Percentiles rank a stretch among this genome's conserved stretches.
Conservation (phyloP, 331 rosid species). For the Saraca asoca region DNA sequence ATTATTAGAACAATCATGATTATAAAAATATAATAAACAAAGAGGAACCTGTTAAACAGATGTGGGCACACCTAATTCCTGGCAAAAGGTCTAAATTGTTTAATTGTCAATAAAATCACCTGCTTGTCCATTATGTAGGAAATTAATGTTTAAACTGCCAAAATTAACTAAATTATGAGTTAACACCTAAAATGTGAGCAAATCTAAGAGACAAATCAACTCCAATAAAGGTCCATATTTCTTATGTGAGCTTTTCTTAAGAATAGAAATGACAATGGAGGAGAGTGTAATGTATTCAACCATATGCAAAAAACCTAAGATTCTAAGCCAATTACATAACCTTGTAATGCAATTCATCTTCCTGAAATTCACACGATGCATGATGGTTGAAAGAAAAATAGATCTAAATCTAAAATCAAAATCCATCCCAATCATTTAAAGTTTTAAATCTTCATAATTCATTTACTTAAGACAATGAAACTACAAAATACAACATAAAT, state of each 20-base stretch:
- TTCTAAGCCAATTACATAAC: constrained; percentile 1
- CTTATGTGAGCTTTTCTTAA: constrained; percentile 10
- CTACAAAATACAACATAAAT: neutral
- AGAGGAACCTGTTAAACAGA: constrained; percentile 6
- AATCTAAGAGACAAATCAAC: neutral
- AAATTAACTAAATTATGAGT: neutral
- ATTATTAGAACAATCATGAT: neutral
- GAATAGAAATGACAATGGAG: neutral
- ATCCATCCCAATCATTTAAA: constrained; percentile 10
- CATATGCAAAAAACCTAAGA: neutral
- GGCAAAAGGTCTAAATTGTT: neutral
- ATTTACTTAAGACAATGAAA: constrained; percentile 5
- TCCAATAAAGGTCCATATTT: constrained; percentile 5
- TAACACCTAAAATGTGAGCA: constrained; percentile 1
- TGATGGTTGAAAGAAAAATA: neutral
- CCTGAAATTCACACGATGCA: constrained; percentile 10
- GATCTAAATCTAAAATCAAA: constrained; percentile 25
- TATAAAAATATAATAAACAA: neutral
- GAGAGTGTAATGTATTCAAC: too few relatives aligned
- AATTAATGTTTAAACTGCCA: neutral
- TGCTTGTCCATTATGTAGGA: constrained; percentile 19
- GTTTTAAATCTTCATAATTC: constrained; percentile 12
- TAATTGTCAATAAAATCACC: constrained; percentile 2
- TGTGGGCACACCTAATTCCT: neutral
- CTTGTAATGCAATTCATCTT: neutral